Evolutionary conservation across 2,329 filamentous ascomycete species (phyloP).

Genomic region (Trichoderma hamatum): DNA sequence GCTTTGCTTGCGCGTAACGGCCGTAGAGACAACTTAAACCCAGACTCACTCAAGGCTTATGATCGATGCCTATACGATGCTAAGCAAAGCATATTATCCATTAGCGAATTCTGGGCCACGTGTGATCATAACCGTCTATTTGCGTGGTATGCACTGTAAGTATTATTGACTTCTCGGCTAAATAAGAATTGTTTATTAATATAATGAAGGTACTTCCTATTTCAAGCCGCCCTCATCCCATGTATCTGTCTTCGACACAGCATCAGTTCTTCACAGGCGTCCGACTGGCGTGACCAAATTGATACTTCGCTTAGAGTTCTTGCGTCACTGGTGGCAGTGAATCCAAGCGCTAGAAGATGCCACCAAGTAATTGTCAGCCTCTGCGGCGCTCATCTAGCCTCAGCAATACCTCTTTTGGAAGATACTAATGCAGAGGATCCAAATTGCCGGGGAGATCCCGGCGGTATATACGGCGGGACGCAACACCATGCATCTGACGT

Average conservation of each 20-base stretch:
- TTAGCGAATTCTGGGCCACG: slow-evolving; percentile 43
- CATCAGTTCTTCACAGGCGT: slow-evolving; percentile 41
- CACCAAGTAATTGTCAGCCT: slow-evolving; percentile 46
- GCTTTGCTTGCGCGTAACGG: slow-evolving; percentile 32
- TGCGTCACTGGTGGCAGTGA: slow-evolving; percentile 42
- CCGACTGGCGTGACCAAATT: slow-evolving; percentile 48
- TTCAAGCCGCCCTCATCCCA: slow-evolving; percentile 53
- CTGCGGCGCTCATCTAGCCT: slow-evolving; percentile 43
- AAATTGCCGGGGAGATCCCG: not conserved
- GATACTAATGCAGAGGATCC: not conserved
- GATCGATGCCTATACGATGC: slow-evolving; percentile 46
- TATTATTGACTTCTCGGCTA: not conserved
- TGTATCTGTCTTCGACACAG: slow-evolving; percentile 51
- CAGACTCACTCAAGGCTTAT: slow-evolving; percentile 32
- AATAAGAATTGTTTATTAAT: not conserved
- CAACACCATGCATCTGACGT: not conserved
- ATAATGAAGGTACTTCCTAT: slow-evolving; percentile 49
- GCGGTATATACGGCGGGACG: not conserved
- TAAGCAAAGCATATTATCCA: slow-evolving; percentile 44
- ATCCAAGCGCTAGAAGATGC: slow-evolving; percentile 47
- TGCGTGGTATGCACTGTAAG: slow-evolving; percentile 48
- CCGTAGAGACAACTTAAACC: slow-evolving; percentile 30
- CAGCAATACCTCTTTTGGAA: not conserved
- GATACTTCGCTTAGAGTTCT: slow-evolving; percentile 42
- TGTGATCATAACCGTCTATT: slow-evolving; percentile 44